Evolutionary conservation across 345 rosid species (phyloP).

Genomic region (Dipteronia dyeriana): DNA sequence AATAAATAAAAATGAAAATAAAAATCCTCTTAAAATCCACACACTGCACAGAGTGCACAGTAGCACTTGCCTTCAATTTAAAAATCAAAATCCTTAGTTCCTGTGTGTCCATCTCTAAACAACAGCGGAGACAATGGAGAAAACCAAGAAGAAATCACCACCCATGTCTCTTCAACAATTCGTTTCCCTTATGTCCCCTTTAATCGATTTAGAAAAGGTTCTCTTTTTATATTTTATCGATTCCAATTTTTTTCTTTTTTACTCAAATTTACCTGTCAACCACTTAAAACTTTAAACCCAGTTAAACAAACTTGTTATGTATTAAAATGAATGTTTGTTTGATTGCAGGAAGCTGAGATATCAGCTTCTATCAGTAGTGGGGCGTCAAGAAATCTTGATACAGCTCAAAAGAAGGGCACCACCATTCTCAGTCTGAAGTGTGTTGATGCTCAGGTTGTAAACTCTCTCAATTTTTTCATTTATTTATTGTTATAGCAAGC

Average conservation of each 20-base stretch:
- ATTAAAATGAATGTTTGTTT: neutral
- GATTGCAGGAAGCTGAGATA: constrained; percentile 53
- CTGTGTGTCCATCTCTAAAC: no score
- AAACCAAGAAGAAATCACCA: constrained; percentile 30
- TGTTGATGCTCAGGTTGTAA: constrained; percentile 55
- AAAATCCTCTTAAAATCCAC: no score
- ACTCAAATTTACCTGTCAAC: neutral
- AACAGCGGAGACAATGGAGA: constrained; percentile 16
- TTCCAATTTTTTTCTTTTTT: neutral
- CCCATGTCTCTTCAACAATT: constrained; percentile 50
- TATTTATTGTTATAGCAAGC: neutral
- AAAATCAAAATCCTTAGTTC: no score
- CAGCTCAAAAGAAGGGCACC: constrained; percentile 53
- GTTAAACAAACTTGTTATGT: neutral
- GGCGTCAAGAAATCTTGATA: constrained; percentile 45
- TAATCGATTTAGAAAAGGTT: constrained; percentile 59
- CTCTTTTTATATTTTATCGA: neutral
- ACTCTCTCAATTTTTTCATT: neutral
- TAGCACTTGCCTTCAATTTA: no score
- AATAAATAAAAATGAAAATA: no score
- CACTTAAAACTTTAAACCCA: neutral
- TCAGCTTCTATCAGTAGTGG: constrained; percentile 57
- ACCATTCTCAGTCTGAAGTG: constrained; percentile 57
- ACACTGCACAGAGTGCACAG: no score
- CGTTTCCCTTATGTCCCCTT: constrained; percentile 50